phyloP scores from a whole-genome alignment of 2,329 filamentous ascomycete genomes.

The Cadophora gregata region DNA sequence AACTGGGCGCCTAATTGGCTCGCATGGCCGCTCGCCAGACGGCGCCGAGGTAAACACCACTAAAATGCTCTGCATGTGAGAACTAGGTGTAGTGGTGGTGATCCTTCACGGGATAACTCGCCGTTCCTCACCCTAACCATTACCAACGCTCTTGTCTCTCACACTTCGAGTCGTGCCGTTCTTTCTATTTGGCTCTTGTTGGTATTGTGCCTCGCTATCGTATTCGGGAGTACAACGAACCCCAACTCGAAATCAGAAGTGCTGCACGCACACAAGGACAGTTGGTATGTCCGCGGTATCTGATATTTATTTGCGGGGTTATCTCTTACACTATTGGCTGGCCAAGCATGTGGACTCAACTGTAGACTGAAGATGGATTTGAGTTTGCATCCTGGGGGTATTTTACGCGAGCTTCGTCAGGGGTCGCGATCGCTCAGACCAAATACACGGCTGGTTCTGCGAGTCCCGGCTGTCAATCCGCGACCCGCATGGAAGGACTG shows the following conservation, averaged over 20 bases:
- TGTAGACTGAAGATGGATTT: background rate
- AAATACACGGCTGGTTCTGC: background rate
- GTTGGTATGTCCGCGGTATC: no score
- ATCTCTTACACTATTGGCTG: constrained; percentile 16
- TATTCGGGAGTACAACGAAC: background rate
- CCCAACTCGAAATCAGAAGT: no score
- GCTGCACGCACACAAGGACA: no score
- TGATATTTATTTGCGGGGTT: no score
- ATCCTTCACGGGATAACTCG: background rate
- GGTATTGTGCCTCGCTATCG: background rate
- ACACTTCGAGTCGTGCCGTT: background rate
- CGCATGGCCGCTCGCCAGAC: background rate
- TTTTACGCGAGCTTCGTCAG: background rate
- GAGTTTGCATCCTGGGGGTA: background rate
- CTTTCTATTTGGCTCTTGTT: background rate
- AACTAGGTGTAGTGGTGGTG: background rate
- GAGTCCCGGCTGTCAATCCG: background rate
- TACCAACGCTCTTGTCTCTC: background rate
- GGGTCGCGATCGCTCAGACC: constrained; percentile 1
- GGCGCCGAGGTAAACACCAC: background rate
- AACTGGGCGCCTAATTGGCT: background rate
- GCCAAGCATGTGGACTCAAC: constrained; percentile 9
- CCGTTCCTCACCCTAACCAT: background rate
- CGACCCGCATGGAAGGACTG: background rate
- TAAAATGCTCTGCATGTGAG: background rate